These are phyloP conservation scores for Viola pubescens DNA, from an alignment of 441 rosid species.

Conservation along the genomic window DNA sequence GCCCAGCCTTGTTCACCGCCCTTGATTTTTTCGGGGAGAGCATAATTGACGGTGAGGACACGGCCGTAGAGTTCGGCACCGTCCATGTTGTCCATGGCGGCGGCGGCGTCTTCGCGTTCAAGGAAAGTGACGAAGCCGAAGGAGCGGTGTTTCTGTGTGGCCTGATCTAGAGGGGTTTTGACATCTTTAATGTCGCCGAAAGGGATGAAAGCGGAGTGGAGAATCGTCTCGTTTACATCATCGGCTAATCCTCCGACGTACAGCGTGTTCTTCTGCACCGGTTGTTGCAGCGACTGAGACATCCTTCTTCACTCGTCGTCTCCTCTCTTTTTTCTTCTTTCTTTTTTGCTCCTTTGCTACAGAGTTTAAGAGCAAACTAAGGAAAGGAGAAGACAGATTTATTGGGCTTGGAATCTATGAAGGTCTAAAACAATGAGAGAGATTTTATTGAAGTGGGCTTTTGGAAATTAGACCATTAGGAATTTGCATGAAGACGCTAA, in stretches of 20 bases:
- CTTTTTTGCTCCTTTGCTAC: not conserved
- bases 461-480: no score
- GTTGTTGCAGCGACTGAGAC: conserved; percentile 33
- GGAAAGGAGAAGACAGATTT: no score
- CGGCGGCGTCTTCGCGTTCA: conserved; percentile 77
- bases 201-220: conserved; percentile 87
- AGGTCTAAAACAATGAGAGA: no score
- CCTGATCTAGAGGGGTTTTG: conserved; percentile 88
- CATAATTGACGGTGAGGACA: conserved; percentile 90
- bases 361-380: no score
- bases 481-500: no score
- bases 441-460: no score
- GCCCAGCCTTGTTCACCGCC: conserved; percentile 99
- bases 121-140: conserved; percentile 95
- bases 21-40: conserved; percentile 89
- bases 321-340: not conserved
- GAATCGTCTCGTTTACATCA: conserved; percentile 86
- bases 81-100: conserved; percentile 98
- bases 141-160: conserved; percentile 93
- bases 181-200: conserved; percentile 95
- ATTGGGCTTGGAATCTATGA: no score
- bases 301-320: not conserved
- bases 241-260: conserved; percentile 95
- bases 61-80: conserved; percentile 93
- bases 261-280: conserved; percentile 88